A percentile compares a stretch with the other conserved stretches of the same genome.
phyloP scores from a whole-genome alignment of 2,329 filamentous ascomycete genomes.

The Colletotrichum tropicale region DNA sequence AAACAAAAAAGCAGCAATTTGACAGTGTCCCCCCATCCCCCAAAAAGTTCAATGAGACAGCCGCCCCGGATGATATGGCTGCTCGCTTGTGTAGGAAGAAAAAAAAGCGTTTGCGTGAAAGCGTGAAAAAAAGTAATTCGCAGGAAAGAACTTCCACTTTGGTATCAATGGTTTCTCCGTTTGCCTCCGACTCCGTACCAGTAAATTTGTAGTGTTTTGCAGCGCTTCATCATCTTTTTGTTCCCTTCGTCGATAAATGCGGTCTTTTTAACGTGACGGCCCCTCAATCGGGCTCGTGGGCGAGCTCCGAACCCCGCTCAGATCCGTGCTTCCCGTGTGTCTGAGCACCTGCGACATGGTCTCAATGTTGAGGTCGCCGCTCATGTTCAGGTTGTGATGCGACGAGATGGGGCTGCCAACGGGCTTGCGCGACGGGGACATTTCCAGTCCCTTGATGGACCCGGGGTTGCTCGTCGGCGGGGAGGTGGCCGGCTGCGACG shows the following conservation, averaged over 20 bases:
- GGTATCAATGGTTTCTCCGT: slow-evolving; percentile 20
- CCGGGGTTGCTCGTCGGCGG: slow-evolving; percentile 78
- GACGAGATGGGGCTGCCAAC: slow-evolving; percentile 68
- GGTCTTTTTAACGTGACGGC: background rate
- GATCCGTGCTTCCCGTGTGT: slow-evolving; percentile 83
- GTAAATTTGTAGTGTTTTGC: background rate
- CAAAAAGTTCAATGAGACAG: background rate
- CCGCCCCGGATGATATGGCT: background rate
- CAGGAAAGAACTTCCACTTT: slow-evolving; percentile 15
- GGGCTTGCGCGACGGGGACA: slow-evolving; percentile 65
- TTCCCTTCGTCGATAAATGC: background rate
- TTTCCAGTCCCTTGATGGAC: slow-evolving; percentile 75
- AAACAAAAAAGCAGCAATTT: background rate
- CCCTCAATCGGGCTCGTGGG: slow-evolving; percentile 62
- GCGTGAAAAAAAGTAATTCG: background rate
- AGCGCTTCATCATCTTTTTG: background rate
- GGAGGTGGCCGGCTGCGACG: slow-evolving; percentile 71
- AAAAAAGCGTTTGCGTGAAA: background rate
- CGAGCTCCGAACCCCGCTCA: slow-evolving; percentile 61
- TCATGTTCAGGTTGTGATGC: slow-evolving; percentile 52
- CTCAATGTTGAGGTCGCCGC: slow-evolving; percentile 83
- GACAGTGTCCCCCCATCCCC: background rate
- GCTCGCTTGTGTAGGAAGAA: background rate
- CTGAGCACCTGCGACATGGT: slow-evolving; percentile 91
- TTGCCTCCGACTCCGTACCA: slow-evolving; percentile 20